Base-by-base conservation (phyloP, 2,329 filamentous ascomycete species). In the Lecanosticta acicola region DNA sequence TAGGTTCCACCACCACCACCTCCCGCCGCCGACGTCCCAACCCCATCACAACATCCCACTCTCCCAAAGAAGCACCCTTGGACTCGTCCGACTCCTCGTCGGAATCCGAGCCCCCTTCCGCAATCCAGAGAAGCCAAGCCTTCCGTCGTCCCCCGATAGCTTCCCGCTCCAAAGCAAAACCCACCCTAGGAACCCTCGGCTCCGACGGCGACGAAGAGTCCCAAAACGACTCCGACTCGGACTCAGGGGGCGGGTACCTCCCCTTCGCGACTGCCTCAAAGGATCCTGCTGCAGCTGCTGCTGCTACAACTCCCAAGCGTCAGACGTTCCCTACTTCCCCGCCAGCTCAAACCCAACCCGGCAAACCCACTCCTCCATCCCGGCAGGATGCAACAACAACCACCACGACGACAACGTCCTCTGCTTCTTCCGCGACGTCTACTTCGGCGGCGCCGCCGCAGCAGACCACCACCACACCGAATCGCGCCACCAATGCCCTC, bases 161-260 rank as follows among this genome's bases (percentile, higher is more conserved):
- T 11, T 7, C 24, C 24, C 45, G 50, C 32, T 49, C 51, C 38
- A 40, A 44, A 1, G 16, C 11, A 8, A 53, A 50, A 24, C 42
- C 43, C 2, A 46, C 46, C 16, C 44, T 55, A 7, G 48, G 43
- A 10, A 48, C 51, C 13, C 42, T 56, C 9, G 45, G 45, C 10
- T 55, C 51, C 7, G 54, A 68, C 45, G 62, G 57, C 36, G 40
- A 56, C 49, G 37, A 26, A 50, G 46, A 58, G 45, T 29, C 24
- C 24, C 11, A 5, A 5, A 19, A 66, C 17, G 60, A 58, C 67
- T 58, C 71, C 16, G 77, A 79, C n/a, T 76, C 78, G 2, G 79
- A 79, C 4, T 74, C 76, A 9, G 62, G 61, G 10, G 59, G 56
- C 18, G 62, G 62, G 3, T 68, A 63, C 38, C 56, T 74, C 1